These are phyloP conservation scores for Gossypium lobatum DNA, from an alignment of 441 rosid genomes.

Conservation along the genomic window DNA sequence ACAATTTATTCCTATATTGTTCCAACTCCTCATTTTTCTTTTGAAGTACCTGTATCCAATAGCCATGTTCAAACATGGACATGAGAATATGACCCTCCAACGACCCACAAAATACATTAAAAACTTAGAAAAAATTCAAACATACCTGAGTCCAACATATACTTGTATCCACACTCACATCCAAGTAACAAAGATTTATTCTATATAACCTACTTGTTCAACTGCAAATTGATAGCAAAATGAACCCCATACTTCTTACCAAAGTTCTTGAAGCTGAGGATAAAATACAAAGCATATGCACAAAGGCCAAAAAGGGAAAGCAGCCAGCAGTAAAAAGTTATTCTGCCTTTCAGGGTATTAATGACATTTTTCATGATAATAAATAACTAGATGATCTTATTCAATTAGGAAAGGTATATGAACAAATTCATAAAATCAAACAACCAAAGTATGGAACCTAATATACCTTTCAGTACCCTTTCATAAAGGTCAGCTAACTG, in stretches of 20 bases:
- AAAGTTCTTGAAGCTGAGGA: not conserved
- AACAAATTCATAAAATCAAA: not conserved
- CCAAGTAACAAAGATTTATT: not conserved
- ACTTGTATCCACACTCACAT: not conserved
- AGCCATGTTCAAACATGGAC: not conserved
- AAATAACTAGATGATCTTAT: not conserved
- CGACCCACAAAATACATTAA: not conserved
- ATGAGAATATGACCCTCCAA: not conserved
- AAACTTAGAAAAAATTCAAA: not conserved
- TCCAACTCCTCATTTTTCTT: not conserved
- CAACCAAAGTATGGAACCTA: not conserved
- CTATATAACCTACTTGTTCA: not conserved
- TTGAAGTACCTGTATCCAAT: not conserved
- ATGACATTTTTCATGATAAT: not conserved
- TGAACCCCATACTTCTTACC: slow-evolving; percentile 4
- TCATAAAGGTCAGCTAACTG: not conserved
- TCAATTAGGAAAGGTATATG: not conserved
- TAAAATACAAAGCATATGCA: not conserved
- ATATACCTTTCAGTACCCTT: not conserved
- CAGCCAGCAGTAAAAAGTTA: not conserved
- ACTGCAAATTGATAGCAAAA: not conserved
- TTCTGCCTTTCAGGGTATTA: not conserved
- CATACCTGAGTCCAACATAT: not conserved
- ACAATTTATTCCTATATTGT: not conserved
- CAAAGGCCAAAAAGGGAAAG: not conserved